Base-by-base conservation (phyloP, 768 basidiomycete species). In the Clathrus columnatus region DNA sequence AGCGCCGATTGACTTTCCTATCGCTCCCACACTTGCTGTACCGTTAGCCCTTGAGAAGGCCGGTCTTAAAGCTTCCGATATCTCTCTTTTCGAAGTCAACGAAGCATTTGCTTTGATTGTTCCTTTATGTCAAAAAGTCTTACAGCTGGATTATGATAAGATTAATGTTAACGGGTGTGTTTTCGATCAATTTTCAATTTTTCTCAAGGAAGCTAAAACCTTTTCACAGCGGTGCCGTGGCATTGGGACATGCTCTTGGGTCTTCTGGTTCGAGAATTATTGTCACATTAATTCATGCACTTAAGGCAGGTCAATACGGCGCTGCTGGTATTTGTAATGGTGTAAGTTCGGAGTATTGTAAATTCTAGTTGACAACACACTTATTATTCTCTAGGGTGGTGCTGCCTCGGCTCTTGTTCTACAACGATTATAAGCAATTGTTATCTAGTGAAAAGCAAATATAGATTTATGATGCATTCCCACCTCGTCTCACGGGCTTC, bases 261-360 rank as follows among this genome's bases (percentile, higher is more conserved):
- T 97, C 91, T 71, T 96, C 92, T 36, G 95, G 95, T 18, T 81
- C 89, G 47, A 85, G 95, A 50, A 97, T 98, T 71, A 77, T 97
- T 48, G 94, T 98, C 24, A 89, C 95, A 5, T 80, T 98, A 18
- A 75, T 91, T 4, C 93, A 97, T 67, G 82, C 86, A n/a, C 81
- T 97, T 61, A 85, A 95, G 75, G 69, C 84, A 2, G 94, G 94
- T 36, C 78, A 98, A 73, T 96, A 94, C 64, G 95, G 94, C 61
- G 91, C 90, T 53, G 95, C 94, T 36, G 93, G 87, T 69, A 86
- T 98, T 62, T 97, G 95, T 80, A 97, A 97, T 65, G 95, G 93
- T 60, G 91, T 94, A 69, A 70, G 91, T 77, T 7, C 36, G 2
- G n/a, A 36, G n/a, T n/a, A 11, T 36, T 8, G 27, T 44, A 20